A percentile compares a stretch with the other conserved stretches of the same genome.
phyloP scores from a whole-genome alignment of 805 yeast genomes.

The Wickerhamiella nectarea region DNA sequence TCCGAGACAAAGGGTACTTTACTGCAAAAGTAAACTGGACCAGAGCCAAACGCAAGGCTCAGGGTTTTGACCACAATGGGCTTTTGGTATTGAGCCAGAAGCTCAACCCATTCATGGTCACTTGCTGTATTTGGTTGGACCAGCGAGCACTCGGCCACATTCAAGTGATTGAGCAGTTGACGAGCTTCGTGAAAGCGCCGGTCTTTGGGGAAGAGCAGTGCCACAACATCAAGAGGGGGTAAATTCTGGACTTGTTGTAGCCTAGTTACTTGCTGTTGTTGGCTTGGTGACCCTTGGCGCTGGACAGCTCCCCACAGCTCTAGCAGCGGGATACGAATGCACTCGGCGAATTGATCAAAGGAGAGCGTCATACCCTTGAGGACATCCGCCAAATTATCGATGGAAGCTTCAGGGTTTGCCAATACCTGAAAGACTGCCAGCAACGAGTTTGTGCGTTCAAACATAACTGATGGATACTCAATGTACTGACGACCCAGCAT shows the following conservation, averaged over 20 bases:
- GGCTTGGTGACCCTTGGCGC: conserved; percentile 11
- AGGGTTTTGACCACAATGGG: conserved; percentile 57
- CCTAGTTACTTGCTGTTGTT: conserved; percentile 36
- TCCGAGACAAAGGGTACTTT: conserved; percentile 73
- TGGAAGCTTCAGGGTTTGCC: conserved; percentile 34
- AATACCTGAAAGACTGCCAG: conserved; percentile 18
- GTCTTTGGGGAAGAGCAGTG: conserved; percentile 50
- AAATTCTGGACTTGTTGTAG: no score
- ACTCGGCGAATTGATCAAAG: conserved; percentile 61
- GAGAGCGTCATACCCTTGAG: conserved; percentile 44
- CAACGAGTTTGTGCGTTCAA: neutral
- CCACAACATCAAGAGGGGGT: conserved; percentile 20
- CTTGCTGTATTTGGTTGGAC: conserved; percentile 29
- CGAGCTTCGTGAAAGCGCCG: conserved; percentile 68
- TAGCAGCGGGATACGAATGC: conserved; percentile 43
- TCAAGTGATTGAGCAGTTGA: conserved; percentile 54
- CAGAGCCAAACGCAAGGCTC: conserved; percentile 65
- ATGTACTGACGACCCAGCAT: conserved; percentile 1
- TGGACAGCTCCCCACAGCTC: conserved; percentile 27
- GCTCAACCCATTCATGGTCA: conserved; percentile 43
- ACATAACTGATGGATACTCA: neutral
- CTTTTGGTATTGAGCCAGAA: conserved; percentile 44
- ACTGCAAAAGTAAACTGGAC: conserved; percentile 54
- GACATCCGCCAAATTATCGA: conserved; percentile 43
- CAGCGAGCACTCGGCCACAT: conserved; percentile 37